phyloP scores from a whole-genome alignment of 108 stramenopile genomes.

The Chaetoceros muelleri region DNA sequence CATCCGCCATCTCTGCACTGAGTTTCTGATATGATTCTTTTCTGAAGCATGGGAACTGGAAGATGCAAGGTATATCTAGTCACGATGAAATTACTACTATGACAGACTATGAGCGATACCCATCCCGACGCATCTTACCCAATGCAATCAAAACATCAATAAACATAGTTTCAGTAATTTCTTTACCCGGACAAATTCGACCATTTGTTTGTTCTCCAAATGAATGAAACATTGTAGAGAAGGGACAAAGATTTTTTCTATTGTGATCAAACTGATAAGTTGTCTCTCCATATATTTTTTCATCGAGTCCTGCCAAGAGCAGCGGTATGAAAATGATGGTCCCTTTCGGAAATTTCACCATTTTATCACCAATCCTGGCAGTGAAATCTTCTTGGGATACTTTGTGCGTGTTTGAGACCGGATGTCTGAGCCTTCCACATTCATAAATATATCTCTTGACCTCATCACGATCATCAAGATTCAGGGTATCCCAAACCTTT shows the following conservation, averaged over 20 bases:
- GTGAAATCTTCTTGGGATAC: neutral
- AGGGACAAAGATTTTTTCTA: neutral
- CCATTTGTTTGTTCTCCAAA: neutral
- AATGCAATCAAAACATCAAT: neutral
- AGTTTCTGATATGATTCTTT: too few relatives aligned
- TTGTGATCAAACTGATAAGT: constrained; percentile 1
- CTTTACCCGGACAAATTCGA: constrained; percentile 1
- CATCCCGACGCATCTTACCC: constrained; percentile 1
- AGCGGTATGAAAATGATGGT: neutral
- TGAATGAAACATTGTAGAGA: neutral
- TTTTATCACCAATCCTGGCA: neutral
- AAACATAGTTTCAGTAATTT: neutral
- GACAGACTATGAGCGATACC: too few relatives aligned
- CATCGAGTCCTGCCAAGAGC: neutral
- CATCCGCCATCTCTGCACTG: neutral
- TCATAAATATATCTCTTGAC: constrained; percentile 1
- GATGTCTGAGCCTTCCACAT: neutral
- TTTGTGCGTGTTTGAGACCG: neutral
- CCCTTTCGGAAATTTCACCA: neutral
- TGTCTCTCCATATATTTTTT: neutral
- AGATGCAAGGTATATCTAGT: too few relatives aligned
- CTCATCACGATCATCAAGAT: constrained; percentile 1
- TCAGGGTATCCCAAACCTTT: neutral
- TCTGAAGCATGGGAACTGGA: too few relatives aligned
- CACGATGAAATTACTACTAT: too few relatives aligned